phyloP scores from a whole-genome alignment of 495 filamentous ascomycete genomes.

The Trichoderma parareesei region DNA sequence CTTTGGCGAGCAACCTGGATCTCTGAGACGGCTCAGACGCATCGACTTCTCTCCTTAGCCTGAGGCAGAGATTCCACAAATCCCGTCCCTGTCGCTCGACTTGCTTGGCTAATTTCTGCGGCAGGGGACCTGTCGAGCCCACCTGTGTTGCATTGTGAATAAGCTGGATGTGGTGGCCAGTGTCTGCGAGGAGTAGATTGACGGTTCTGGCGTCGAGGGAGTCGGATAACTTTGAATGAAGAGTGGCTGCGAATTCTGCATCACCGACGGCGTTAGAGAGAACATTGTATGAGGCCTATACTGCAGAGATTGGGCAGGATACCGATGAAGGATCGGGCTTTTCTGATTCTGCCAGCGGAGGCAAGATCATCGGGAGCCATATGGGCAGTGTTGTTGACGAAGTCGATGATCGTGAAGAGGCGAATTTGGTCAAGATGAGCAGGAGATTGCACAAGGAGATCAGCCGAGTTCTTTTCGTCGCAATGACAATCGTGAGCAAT shows the following conservation, averaged over 20 bases:
- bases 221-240: not conserved
- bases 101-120: conserved; percentile 28
- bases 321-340: conserved; percentile 6
- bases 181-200: conserved; percentile 11
- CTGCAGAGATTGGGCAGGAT: not conserved
- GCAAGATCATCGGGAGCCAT: not conserved
- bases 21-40: not conserved
- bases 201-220: not conserved
- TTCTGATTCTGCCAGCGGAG: not conserved
- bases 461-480: not conserved
- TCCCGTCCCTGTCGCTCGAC: conserved; percentile 46
- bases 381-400: not conserved
- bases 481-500: not conserved
- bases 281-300: not conserved
- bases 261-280: not conserved
- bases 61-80: conserved; percentile 63
- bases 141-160: conserved; percentile 9
- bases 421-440: not conserved
- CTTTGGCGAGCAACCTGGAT: conserved; percentile 26
- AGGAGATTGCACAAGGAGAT: not conserved
- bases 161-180: conserved; percentile 10
- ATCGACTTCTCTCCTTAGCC: conserved; percentile 30
- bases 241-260: not conserved
- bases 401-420: not conserved
- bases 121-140: not conserved